phyloP scores from a whole-genome alignment of 108 stramenopile species.

The Nitzschia putrida region DNA sequence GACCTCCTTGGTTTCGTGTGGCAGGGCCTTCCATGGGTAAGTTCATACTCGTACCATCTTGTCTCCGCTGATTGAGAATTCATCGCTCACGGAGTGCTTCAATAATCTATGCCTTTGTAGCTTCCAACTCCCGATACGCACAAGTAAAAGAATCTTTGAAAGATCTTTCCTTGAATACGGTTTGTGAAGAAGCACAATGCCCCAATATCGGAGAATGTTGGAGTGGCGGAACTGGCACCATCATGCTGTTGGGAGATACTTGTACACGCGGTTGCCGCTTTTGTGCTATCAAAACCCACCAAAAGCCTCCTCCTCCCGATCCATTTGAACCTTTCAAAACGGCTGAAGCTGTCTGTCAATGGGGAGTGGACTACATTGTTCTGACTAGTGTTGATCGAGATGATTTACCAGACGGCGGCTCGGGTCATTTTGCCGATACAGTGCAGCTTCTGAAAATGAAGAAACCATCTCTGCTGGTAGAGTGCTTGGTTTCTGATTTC shows the following conservation, averaged over 20 bases:
- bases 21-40: constrained; percentile 56
- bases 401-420: constrained; percentile 95
- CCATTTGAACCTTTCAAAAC: constrained; percentile 96
- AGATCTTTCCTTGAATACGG: constrained; percentile 87
- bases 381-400: constrained; percentile 97
- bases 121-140: constrained; percentile 65
- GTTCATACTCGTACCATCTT: neutral
- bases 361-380: constrained; percentile 99
- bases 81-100: neutral
- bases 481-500: constrained; percentile 97
- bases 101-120: neutral
- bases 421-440: constrained; percentile 91
- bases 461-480: constrained; percentile 91
- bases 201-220: constrained; percentile 99
- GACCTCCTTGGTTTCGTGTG: constrained; percentile 78
- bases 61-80: neutral
- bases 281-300: constrained; percentile 94
- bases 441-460: constrained; percentile 90
- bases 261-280: constrained; percentile 98
- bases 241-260: constrained; percentile 99
- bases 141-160: constrained; percentile 74
- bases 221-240: constrained; percentile 98
- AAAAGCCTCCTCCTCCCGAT: constrained; percentile 91
- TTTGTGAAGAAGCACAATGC: constrained; percentile 98
- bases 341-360: constrained; percentile 88